Base-by-base conservation (phyloP, 352 stramenopile species). In the Globisporangium camurandrum region DNA sequence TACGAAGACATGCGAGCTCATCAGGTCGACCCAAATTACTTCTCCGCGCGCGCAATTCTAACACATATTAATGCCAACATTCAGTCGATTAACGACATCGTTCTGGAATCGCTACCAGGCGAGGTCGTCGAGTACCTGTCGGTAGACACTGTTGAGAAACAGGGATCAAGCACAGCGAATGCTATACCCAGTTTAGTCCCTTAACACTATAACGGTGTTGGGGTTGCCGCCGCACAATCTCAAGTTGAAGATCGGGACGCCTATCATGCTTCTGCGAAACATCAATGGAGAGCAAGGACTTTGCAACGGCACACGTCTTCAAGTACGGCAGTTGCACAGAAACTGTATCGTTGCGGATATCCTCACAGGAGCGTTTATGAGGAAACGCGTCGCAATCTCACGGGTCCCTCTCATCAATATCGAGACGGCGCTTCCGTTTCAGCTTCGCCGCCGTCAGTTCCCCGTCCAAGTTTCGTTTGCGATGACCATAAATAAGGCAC, bases 401-500 rank as follows among this genome's bases (percentile, higher is more conserved):
- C 33, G 46, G 0, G 63, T 68, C 14, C 61, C 42, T 46, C 59
- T 38, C 51, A 33, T 27, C 23, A 62, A 17, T 45, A 61, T 48
- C 7, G 46, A 22, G 6, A 23, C 20, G 0, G 41, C 59, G 0
- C 64, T 68, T 17, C 56, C 54, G 0, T 75, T 67, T 23, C 53
- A 36, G 0, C 42, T 75, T 22, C 30, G 42, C 12, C 33, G 48
- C 0, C 61, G 55, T 6, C 62, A 69, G 42, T 70, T 74, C 17
- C 57, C 58, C 0, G 46, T 76, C 0, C 20, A 61, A n/a, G 31
- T 56, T 14, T 50, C 61, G 0, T 72, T 68, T 22, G 57, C 54
- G 0, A 72, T 72, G 63, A 68, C 61, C 0, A 69, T 70, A 34
- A 70, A 68, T 53, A 72, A 76, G 20, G 61, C 53, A 0, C 61